These are phyloP conservation scores for Cardiospermum halicacabum DNA, from an alignment of 345 rosid genomes.

Conservation along the genomic window DNA sequence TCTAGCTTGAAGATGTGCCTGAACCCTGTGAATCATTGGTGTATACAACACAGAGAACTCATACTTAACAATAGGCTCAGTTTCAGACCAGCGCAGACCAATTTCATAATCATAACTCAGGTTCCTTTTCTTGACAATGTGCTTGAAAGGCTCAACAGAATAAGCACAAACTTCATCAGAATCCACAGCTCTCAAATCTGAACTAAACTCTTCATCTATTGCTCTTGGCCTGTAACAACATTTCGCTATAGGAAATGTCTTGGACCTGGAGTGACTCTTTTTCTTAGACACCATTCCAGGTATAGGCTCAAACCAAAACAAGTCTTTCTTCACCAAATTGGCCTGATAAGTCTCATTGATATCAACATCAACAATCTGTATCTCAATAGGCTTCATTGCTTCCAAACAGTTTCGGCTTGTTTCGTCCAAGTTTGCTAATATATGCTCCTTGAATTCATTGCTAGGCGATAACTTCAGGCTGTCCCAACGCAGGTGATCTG, in stretches of 20 bases:
- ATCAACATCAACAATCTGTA: conserved; percentile 17
- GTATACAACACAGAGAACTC: conserved; percentile 24
- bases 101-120: conserved; percentile 23
- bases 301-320: conserved; percentile 33
- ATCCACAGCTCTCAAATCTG: background rate
- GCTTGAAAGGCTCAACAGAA: conserved; percentile 29
- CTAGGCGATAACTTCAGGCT: conserved; percentile 28
- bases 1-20: background rate
- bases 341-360: conserved; percentile 18
- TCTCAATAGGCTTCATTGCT: conserved; percentile 13
- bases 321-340: conserved; percentile 24
- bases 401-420: conserved; percentile 10
- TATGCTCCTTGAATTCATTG: conserved; percentile 21
- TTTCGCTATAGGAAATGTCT: background rate
- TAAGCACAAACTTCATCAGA: conserved; percentile 15
- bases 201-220: background rate
- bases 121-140: conserved; percentile 15
- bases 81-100: conserved; percentile 21
- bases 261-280: background rate
- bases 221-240: background rate
- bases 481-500: conserved; percentile 31
- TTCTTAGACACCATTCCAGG: conserved; percentile 20
- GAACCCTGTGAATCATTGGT: too few relatives aligned
- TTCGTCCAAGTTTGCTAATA: conserved; percentile 16
- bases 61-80: background rate